Evolutionary conservation across 441 rosid species (phyloP), one percentile per base, ranked within the genome.

Genomic region (Arabidopsis lyrata): DNA sequence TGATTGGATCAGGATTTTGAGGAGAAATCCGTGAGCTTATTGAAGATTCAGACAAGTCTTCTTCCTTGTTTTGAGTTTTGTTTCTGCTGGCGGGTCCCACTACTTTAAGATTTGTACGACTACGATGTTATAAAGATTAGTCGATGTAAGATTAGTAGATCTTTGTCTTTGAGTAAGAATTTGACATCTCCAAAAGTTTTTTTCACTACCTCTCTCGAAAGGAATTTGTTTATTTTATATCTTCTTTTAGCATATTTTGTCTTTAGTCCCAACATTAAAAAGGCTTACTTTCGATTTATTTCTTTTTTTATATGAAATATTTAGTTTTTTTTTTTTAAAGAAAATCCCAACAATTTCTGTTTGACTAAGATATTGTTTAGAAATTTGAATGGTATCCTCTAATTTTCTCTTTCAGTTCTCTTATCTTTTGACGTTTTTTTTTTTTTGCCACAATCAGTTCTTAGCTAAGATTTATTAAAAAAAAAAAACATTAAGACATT

Each of bases 11-110:
- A 38, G n/a, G 41, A 38, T 39, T 70, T 3, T 47, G 5, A 16
- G 53, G 52, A 59, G 31, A 15, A 1, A 60, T 15, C 41, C 32
- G 42, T 70, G 53, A 49, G 55, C 2, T 60, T 1, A 10, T 48
- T 18, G 27, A 50, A 71, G 62, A 27, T 48, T 71, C 42, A 38
- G 53, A 41, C 31, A 11, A 11, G 58, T 70, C 29, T 60, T 53
- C 39, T 47, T 24, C 5, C 15, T 14, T 2, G 4, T 44, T 24
- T 24, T 3, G 11, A 54, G 6, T 68, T 56, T 16, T 6, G 6
- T 22, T 35, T 5, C 14, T 9, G 64, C 9, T 32, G 1, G 5
- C 48, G 49, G 66, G 74, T 57, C 57, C 56, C 13, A 47, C 6
- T 27, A 6, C 5, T 31, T 0, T 16, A 12, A 27, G 5, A 11